Base-by-base conservation (phyloP, 192 early-diverging fungal species). In the Backusella macrospora region DNA sequence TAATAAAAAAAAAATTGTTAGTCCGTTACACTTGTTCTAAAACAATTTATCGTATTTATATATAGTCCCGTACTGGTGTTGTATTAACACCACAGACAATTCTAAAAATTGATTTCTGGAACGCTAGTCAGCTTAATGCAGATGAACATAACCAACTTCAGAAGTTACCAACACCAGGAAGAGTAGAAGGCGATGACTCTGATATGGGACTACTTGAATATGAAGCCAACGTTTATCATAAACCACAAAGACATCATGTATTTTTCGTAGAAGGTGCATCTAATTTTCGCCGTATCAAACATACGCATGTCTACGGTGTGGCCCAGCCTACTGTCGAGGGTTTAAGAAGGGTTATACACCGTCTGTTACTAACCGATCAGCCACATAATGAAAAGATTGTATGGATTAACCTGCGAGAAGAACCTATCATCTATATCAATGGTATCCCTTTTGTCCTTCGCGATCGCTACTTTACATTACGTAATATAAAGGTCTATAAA, bases 351-450 rank as follows among this genome's bases (percentile, higher is more conserved):
- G 82, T 91, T 0, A 65, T 90, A 16, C 64, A 70, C 12, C 69
- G 59, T 37, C 69, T 79, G 10, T 18, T 66, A 5, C 12, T 68
- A 6, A 70, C 44, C 0, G 68, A 78, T 42, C 40, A 21, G 5
- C 62, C 62, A 8, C 65, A 59, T 5, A 62, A 72, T 49, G 71
- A 67, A 39, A 76, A 69, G 12, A 78, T 89, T 26, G 47, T 86
- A n/a, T 89, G 87, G 87, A 89, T 89, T 63, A 91, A 91, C 71
- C 65, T 90, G n/a, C 80, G 90, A 42, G 90, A 91, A 72, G 90
- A 91, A 64, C 90, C 90, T 12, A 82, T 91, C 29, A 86, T 88
- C 26, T 91, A 91, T 71, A 83, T 91, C 62, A 89, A 89, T 65
- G 87, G 86, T 23, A 79, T 86, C n/a, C 88, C 90, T 5, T 88